Conservation (phyloP, 2,329 filamentous ascomycete genomes). For the Lizonia empirigonia region DNA sequence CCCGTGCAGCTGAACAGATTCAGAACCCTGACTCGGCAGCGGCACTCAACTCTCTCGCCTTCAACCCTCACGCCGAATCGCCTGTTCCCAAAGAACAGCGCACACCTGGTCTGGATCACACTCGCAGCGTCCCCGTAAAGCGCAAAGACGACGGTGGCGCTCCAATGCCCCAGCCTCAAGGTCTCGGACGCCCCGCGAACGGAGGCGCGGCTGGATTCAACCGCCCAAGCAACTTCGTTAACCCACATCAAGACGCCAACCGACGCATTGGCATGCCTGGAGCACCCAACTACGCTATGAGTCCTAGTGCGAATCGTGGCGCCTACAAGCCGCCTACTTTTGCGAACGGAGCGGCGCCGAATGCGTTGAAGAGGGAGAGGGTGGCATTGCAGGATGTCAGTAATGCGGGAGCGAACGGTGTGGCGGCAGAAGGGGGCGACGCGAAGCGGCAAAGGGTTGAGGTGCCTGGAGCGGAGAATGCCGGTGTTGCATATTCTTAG, state of each 20-base stretch:
- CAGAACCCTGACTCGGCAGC: conserved; percentile 41
- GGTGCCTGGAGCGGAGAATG: conserved; percentile 30
- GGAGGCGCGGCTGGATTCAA: conserved; percentile 18
- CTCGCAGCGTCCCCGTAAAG: conserved; percentile 73
- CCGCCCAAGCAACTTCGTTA: conserved; percentile 51
- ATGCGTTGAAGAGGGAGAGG: conserved; percentile 38
- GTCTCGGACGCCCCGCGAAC: conserved; percentile 19
- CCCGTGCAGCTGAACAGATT: conserved; percentile 51
- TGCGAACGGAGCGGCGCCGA: conserved; percentile 25
- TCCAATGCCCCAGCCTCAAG: conserved; percentile 20
- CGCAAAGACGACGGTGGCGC: conserved; percentile 50
- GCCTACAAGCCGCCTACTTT: conserved; percentile 54
- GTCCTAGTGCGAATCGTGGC: conserved; percentile 52
- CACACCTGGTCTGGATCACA: conserved; percentile 85
- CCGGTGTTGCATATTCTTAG: conserved; percentile 7
- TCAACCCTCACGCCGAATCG: conserved; percentile 57
- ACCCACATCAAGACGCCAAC: conserved; percentile 54
- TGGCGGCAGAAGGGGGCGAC: conserved; percentile 41
- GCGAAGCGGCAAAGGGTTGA: conserved; percentile 51
- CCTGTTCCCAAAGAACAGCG: conserved; percentile 77
- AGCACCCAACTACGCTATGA: conserved; percentile 42
- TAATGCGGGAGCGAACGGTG: conserved; percentile 44
- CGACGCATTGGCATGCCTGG: conserved; percentile 58
- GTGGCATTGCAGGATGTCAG: conserved; percentile 54
- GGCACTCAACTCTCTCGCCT: conserved; percentile 47